Evolutionary conservation across 1,284 basidiomycete genomes (phyloP).

Genomic region (Trametes sp.): DNA sequence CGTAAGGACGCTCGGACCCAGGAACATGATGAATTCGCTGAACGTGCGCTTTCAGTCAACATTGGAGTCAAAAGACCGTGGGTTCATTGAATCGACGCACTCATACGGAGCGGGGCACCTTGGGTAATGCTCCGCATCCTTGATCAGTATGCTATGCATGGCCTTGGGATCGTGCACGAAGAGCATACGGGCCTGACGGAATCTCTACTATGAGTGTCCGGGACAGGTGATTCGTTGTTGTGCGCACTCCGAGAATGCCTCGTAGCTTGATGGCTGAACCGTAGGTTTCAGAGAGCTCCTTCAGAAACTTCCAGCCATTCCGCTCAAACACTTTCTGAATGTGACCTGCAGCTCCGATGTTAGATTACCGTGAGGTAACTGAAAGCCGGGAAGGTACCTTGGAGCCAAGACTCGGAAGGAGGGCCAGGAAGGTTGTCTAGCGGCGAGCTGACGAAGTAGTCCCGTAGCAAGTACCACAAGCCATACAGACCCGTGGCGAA

Average conservation of each 20-base stretch:
- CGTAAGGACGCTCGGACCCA: slow-evolving; percentile 32
- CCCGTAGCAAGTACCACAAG: slow-evolving; percentile 10
- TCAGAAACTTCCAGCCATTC: slow-evolving; percentile 13
- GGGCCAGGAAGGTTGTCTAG: slow-evolving; percentile 22
- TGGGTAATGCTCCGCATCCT: slow-evolving; percentile 20
- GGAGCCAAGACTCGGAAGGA: slow-evolving; percentile 3
- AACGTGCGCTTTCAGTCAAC: not conserved
- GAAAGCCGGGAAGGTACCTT: slow-evolving; percentile 8
- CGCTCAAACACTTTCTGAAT: slow-evolving; percentile 13
- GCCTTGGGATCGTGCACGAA: slow-evolving; percentile 21
- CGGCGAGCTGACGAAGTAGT: slow-evolving; percentile 12
- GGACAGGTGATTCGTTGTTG: no score
- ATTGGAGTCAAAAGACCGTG: not conserved
- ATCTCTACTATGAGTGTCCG: no score
- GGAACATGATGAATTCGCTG: slow-evolving; percentile 20
- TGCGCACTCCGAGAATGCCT: slow-evolving; percentile 17
- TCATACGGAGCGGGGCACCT: slow-evolving; percentile 19
- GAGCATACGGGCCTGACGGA: slow-evolving; percentile 12
- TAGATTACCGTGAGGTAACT: not conserved
- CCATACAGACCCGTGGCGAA: not conserved
- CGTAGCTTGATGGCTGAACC: slow-evolving; percentile 12
- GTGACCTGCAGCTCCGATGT: slow-evolving; percentile 13
- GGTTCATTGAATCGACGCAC: not conserved
- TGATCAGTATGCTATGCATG: slow-evolving; percentile 21
- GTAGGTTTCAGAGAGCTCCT: slow-evolving; percentile 9